A percentile compares a stretch with the other conserved stretches of the same genome.
These are phyloP conservation scores for Paramyrothecium sp. DNA, from an alignment of 2,329 filamentous ascomycete genomes.

Conservation along the genomic window DNA sequence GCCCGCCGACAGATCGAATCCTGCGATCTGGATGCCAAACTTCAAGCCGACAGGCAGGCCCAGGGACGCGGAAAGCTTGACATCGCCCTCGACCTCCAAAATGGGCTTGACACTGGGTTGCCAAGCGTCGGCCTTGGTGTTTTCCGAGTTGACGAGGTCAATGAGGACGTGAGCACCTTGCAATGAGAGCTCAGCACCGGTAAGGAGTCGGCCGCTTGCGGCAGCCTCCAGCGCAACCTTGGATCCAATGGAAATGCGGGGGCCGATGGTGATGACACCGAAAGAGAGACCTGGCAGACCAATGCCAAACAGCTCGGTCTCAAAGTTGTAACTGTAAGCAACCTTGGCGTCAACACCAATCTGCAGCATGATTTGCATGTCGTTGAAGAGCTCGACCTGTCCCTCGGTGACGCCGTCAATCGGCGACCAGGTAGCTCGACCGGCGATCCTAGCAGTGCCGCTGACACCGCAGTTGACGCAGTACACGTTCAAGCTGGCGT, in stretches of 20 bases:
- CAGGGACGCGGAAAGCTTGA: slow-evolving; percentile 20
- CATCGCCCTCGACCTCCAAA: slow-evolving; percentile 23
- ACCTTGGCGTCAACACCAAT: slow-evolving; percentile 27
- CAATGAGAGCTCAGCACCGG: slow-evolving; percentile 26
- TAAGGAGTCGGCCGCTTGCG: slow-evolving; percentile 22
- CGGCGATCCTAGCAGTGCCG: slow-evolving; percentile 21
- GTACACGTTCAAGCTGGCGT: slow-evolving; percentile 21
- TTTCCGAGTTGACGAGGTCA: slow-evolving; percentile 17
- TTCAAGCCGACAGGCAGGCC: slow-evolving; percentile 25
- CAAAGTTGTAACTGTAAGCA: slow-evolving; percentile 14
- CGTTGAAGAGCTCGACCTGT: slow-evolving; percentile 17
- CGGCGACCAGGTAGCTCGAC: slow-evolving; percentile 20
- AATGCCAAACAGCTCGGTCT: slow-evolving; percentile 16
- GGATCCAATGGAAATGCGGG: slow-evolving; percentile 18
- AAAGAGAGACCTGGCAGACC: slow-evolving; percentile 21
- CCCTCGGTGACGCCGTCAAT: slow-evolving; percentile 21
- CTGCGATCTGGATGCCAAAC: slow-evolving; percentile 17
- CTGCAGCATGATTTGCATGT: slow-evolving; percentile 22
- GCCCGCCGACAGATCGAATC: slow-evolving; percentile 16
- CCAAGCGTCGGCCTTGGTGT: slow-evolving; percentile 17
- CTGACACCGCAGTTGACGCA: slow-evolving; percentile 27
- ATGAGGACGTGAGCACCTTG: slow-evolving; percentile 18
- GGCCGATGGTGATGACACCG: slow-evolving; percentile 22
- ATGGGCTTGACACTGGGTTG: slow-evolving; percentile 25
- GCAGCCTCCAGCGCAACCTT: slow-evolving; percentile 17